Evolutionary conservation across 1,139 yeast genomes (phyloP).

Genomic region (Hemisphaericaspora xylofermentans): DNA sequence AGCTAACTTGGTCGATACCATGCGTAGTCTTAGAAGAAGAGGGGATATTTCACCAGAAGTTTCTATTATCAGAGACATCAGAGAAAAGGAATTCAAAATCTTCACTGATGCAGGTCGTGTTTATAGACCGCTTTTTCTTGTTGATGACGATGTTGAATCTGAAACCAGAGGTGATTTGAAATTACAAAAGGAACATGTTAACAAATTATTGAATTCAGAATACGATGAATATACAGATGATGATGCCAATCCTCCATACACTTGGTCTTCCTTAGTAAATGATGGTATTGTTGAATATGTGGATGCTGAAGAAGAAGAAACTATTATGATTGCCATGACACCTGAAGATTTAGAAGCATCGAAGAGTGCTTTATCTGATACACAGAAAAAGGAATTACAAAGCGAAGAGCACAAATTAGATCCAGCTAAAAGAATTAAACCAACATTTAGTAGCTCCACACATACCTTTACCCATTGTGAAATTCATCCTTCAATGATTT

Average conservation of each 20-base stretch:
- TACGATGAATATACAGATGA: slow-evolving; percentile 59
- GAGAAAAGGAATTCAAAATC: slow-evolving; percentile 93
- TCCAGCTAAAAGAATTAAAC: slow-evolving; percentile 87
- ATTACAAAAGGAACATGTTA: slow-evolving; percentile 80
- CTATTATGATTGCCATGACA: slow-evolving; percentile 97
- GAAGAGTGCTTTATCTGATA: slow-evolving; percentile 49
- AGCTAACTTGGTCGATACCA: slow-evolving; percentile 82
- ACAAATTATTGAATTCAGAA: slow-evolving; percentile 65
- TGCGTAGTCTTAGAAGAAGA: slow-evolving; percentile 88
- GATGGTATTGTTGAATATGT: slow-evolving; percentile 92
- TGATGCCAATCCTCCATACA: slow-evolving; percentile 55
- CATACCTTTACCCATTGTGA: slow-evolving; percentile 98
- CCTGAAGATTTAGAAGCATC: slow-evolving; percentile 90
- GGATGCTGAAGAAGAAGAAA: slow-evolving; percentile 97
- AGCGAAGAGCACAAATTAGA: slow-evolving; percentile 56
- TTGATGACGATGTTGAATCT: slow-evolving; percentile 78
- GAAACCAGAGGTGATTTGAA: slow-evolving; percentile 77
- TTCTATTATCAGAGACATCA: slow-evolving; percentile 91
- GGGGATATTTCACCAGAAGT: slow-evolving; percentile 97
- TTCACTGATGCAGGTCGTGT: slow-evolving; percentile 99
- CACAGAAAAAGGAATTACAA: slow-evolving; percentile 35
- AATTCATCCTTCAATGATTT: slow-evolving; percentile 97
- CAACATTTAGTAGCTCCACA: slow-evolving; percentile 53
- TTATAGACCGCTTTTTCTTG: slow-evolving; percentile 90
- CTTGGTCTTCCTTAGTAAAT: slow-evolving; percentile 82